Percentiles rank a stretch among this genome's conserved stretches.
phyloP scores from a whole-genome alignment of 768 basidiomycete genomes.

The Suillus alpinus region DNA sequence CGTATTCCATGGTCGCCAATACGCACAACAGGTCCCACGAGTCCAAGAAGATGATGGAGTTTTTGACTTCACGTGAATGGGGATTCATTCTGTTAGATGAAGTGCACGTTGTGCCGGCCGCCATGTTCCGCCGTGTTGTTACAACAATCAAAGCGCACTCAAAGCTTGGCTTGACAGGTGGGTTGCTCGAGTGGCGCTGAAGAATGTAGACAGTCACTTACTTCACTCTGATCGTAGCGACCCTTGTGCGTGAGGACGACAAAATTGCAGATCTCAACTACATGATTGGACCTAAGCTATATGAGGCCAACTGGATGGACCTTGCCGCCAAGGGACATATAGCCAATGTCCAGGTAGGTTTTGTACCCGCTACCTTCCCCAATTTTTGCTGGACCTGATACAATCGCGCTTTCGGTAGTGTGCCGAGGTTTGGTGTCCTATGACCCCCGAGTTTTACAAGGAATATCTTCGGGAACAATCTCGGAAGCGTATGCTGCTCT shows the following conservation, averaged over 20 bases:
- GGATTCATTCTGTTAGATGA: slow-evolving; percentile 97
- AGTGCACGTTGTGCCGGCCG: slow-evolving; percentile 98
- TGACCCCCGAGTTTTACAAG: slow-evolving; percentile 99
- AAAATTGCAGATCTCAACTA: slow-evolving; percentile 98
- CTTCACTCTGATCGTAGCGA: slow-evolving; percentile 54
- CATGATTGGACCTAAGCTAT: slow-evolving; percentile 98
- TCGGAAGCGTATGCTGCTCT: slow-evolving; percentile 91
- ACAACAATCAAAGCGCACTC: slow-evolving; percentile 99
- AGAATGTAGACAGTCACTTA: not conserved
- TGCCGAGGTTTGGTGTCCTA: slow-evolving; percentile 99
- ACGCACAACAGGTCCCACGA: slow-evolving; percentile 98
- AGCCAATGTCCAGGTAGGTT: slow-evolving; percentile 93
- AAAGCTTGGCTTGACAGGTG: slow-evolving; percentile 94
- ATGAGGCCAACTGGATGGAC: slow-evolving; percentile 99
- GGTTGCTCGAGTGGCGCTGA: slow-evolving; percentile 17
- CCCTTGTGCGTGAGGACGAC: slow-evolving; percentile 97
- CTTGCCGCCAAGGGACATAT: slow-evolving; percentile 99
- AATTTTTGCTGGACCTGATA: not conserved
- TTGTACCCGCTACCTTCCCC: not conserved
- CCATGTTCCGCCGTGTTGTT: slow-evolving; percentile 97
- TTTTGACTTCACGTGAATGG: slow-evolving; percentile 97
- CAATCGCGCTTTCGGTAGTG: slow-evolving; percentile 52
- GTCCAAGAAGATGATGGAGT: slow-evolving; percentile 99
- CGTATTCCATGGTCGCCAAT: slow-evolving; percentile 99
- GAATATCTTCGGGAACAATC: slow-evolving; percentile 94